These are phyloP conservation scores for Citrus sp. DNA, from an alignment of 345 rosid genomes.

Conservation along the genomic window DNA sequence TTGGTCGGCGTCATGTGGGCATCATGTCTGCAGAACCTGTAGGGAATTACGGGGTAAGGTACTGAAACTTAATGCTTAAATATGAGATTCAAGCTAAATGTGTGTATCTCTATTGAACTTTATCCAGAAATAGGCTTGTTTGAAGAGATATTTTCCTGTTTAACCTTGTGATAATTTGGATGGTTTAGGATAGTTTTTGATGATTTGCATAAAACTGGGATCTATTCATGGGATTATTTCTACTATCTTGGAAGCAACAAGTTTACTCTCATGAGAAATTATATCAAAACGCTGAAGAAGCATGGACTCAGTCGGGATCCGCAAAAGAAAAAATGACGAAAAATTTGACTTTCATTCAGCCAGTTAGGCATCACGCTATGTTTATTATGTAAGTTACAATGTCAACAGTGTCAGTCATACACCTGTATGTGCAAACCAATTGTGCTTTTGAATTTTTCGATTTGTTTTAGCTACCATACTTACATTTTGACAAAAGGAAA, in stretches of 20 bases:
- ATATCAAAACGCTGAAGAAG: conserved; percentile 71
- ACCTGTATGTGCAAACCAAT: not conserved
- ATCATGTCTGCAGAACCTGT: conserved; percentile 93
- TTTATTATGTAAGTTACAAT: not conserved
- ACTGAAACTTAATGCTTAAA: conserved; percentile 13
- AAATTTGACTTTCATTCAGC: not conserved
- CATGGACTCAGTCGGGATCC: conserved; percentile 92
- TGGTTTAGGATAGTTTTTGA: conserved; percentile 74
- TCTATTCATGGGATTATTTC: conserved; percentile 88
- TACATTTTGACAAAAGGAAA: not conserved
- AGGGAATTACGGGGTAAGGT: conserved; percentile 98
- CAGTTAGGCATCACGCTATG: not conserved
- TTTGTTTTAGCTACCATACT: not conserved
- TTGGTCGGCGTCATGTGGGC: conserved; percentile 85
- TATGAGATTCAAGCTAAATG: not conserved
- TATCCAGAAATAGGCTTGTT: not conserved
- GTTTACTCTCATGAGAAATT: conserved; percentile 73
- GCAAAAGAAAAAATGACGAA: conserved; percentile 38
- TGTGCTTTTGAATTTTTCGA: not conserved
- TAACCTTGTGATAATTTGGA: not conserved
- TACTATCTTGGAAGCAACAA: conserved; percentile 79
- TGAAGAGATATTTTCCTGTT: not conserved
- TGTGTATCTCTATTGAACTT: not conserved
- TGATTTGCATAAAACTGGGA: conserved; percentile 94
- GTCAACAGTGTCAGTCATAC: no score